phyloP scores from a whole-genome alignment of 2,329 filamentous ascomycete species.

The Aspergillus sp. region DNA sequence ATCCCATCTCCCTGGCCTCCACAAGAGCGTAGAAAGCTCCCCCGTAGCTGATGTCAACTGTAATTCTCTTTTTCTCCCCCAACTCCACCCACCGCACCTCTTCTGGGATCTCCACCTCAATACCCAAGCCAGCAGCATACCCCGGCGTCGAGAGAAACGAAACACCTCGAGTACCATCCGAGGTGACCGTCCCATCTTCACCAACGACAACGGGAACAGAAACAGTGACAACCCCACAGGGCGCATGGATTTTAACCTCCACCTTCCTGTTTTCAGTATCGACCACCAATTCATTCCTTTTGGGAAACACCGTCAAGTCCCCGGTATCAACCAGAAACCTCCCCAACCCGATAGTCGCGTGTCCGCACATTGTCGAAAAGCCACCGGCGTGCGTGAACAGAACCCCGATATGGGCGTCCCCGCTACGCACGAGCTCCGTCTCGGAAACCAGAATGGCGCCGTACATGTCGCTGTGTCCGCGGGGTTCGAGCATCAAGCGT shows the following conservation, averaged over 20 bases:
- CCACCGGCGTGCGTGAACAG: slow-evolving; percentile 51
- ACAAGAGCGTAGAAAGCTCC: slow-evolving; percentile 48
- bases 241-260: slow-evolving; percentile 43
- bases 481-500: slow-evolving; percentile 48
- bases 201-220: slow-evolving; percentile 38
- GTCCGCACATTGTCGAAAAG: slow-evolving; percentile 54
- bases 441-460: slow-evolving; percentile 46
- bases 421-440: slow-evolving; percentile 42
- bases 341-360: slow-evolving; percentile 53
- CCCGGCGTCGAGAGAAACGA: slow-evolving; percentile 45
- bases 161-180: slow-evolving; percentile 41
- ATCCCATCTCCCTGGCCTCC: slow-evolving; percentile 39
- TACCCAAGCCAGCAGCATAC: slow-evolving; percentile 36
- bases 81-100: slow-evolving; percentile 42
- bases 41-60: slow-evolving; percentile 42
- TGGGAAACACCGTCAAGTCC: slow-evolving; percentile 41
- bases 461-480: slow-evolving; percentile 54
- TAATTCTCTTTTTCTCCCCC: slow-evolving; percentile 22
- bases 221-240: slow-evolving; percentile 45
- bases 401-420: slow-evolving; percentile 49
- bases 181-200: slow-evolving; percentile 21
- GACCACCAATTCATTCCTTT: slow-evolving; percentile 30
- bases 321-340: slow-evolving; percentile 45
- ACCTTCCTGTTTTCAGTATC: slow-evolving; percentile 27
- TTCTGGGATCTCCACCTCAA: slow-evolving; percentile 31